Evolutionary conservation across 352 stramenopile genomes (phyloP).

Genomic region (Phytophthora sansomeana): DNA sequence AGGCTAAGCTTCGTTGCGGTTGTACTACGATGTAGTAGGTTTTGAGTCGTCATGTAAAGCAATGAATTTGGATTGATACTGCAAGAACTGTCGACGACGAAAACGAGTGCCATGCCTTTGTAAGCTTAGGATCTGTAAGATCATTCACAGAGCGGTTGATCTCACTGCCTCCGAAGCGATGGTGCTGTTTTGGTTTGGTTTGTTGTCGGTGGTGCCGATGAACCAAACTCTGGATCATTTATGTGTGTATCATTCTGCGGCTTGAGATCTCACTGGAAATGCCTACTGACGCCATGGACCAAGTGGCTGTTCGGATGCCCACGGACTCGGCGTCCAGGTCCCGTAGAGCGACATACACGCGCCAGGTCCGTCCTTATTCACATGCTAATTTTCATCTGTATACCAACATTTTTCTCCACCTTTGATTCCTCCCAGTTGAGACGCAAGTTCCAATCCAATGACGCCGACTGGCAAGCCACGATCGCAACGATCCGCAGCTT

Average conservation of each 20-base stretch:
- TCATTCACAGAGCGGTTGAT: too few relatives aligned
- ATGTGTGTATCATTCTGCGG: neutral
- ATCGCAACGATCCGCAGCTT: constrained; percentile 48
- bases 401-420: neutral
- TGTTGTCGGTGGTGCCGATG: too few relatives aligned
- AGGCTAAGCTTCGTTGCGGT: too few relatives aligned
- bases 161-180: too few relatives aligned
- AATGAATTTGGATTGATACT: neutral
- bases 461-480: constrained; percentile 38
- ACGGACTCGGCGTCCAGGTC: constrained; percentile 1
- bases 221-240: neutral
- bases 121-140: too few relatives aligned
- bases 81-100: neutral
- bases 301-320: constrained; percentile 9
- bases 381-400: neutral
- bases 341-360: constrained; percentile 20
- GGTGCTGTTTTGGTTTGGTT: too few relatives aligned
- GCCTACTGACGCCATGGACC: neutral
- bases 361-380: constrained; percentile 14
- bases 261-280: constrained; percentile 1
- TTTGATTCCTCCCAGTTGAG: constrained; percentile 16
- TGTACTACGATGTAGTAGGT: neutral
- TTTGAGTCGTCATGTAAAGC: neutral
- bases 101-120: too few relatives aligned
- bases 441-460: constrained; percentile 34